phyloP scores from a whole-genome alignment of 2,329 filamentous ascomycete species.

The Paecilomyces fulvus region DNA sequence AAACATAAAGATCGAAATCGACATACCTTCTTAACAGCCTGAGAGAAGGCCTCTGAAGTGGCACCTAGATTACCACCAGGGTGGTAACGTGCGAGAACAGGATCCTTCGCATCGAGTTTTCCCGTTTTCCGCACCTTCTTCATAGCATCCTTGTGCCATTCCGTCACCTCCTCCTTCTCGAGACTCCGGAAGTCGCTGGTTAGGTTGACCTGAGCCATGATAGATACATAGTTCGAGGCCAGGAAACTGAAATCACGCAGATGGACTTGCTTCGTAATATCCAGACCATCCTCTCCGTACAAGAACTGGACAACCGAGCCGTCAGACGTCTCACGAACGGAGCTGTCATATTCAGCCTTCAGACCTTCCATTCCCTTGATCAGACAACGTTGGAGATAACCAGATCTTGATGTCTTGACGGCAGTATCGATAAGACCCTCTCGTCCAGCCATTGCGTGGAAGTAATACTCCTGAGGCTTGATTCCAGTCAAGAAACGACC shows the following conservation, averaged over 20 bases:
- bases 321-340: constrained; percentile 79
- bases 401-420: constrained; percentile 94
- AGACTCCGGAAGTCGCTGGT: constrained; percentile 46
- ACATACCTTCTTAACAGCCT: constrained; percentile 53
- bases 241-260: constrained; percentile 85
- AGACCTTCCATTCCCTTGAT: constrained; percentile 98
- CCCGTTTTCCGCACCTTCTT: constrained; percentile 72
- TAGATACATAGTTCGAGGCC: constrained; percentile 72
- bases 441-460: constrained; percentile 98
- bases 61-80: constrained; percentile 74
- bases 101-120: constrained; percentile 61
- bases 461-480: constrained; percentile 95
- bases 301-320: constrained; percentile 90
- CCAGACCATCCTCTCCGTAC: constrained; percentile 92
- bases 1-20: neutral
- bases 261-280: constrained; percentile 90
- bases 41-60: constrained; percentile 80
- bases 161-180: constrained; percentile 58
- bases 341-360: constrained; percentile 84
- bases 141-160: constrained; percentile 58
- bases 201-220: constrained; percentile 68
- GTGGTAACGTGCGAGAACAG: constrained; percentile 62
- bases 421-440: constrained; percentile 98
- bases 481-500: constrained; percentile 98
- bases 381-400: constrained; percentile 90